phyloP scores from a whole-genome alignment of 2,329 filamentous ascomycete species.

The Thielaviopsis euricoi region DNA sequence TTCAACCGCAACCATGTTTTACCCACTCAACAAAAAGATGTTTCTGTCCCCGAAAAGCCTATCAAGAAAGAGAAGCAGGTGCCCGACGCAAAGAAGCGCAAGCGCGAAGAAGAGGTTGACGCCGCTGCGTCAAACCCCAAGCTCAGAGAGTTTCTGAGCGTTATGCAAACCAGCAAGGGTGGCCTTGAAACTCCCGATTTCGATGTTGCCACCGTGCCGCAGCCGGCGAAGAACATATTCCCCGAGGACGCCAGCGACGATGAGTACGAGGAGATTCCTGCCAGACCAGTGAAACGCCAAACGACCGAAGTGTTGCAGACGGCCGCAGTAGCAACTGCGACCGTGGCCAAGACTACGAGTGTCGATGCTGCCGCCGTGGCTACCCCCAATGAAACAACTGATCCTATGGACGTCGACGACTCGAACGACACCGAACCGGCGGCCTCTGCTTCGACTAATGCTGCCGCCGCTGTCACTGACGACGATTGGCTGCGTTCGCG shows the following conservation, averaged over 20 bases:
- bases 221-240: slow-evolving; percentile 19
- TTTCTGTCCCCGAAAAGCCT: background rate
- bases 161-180: slow-evolving; percentile 45
- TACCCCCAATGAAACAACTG: slow-evolving; percentile 28
- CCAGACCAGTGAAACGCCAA: slow-evolving; percentile 17
- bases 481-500: slow-evolving; percentile 83
- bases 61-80: background rate
- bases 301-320: slow-evolving; percentile 7
- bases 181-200: slow-evolving; percentile 9
- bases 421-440: slow-evolving; percentile 7
- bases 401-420: slow-evolving; percentile 2
- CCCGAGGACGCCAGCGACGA: slow-evolving; percentile 50
- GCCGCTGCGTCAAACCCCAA: slow-evolving; percentile 47
- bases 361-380: slow-evolving; percentile 62
- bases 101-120: slow-evolving; percentile 39
- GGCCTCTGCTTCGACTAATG: background rate
- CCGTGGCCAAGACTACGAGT: no score
- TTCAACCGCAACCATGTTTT: background rate
- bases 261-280: slow-evolving; percentile 53
- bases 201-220: background rate
- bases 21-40: background rate
- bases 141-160: slow-evolving; percentile 68
- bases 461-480: slow-evolving; percentile 42
- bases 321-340: slow-evolving; percentile 10
- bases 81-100: slow-evolving; percentile 46